A percentile compares a stretch with the other conserved stretches of the same genome.
Conservation (phyloP, 1,284 basidiomycete species). For the Boletus holoroseus region DNA sequence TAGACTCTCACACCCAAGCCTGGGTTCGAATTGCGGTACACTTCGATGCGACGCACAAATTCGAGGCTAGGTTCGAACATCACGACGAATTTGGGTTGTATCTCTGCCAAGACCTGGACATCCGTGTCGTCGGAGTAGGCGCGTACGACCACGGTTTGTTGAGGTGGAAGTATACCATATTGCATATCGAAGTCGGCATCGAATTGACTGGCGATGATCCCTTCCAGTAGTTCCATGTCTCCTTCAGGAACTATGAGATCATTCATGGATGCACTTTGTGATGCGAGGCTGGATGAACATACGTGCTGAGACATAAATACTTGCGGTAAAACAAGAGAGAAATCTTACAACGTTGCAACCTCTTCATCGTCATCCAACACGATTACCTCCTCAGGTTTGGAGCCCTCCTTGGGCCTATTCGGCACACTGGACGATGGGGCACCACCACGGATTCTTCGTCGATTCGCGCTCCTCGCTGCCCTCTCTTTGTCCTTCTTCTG, state of each 20-base stretch:
- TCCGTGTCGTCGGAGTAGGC: constrained; percentile 92
- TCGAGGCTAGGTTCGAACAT: constrained; percentile 95
- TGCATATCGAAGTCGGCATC: constrained; percentile 64
- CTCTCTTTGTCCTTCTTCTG: constrained; percentile 67
- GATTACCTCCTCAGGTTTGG: constrained; percentile 35
- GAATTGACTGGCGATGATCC: constrained; percentile 25
- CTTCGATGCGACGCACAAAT: constrained; percentile 90
- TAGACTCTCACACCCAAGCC: constrained; percentile 87
- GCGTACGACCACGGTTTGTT: constrained; percentile 81
- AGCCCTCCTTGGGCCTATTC: constrained; percentile 11
- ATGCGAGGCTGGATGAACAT: constrained; percentile 17
- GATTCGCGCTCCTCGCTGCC: constrained; percentile 48
- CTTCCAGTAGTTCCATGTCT: constrained; percentile 33
- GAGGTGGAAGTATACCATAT: constrained; percentile 78
- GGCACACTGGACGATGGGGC: constrained; percentile 35
- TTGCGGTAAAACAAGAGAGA: background rate
- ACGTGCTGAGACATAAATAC: background rate
- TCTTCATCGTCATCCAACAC: constrained; percentile 48
- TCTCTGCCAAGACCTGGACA: constrained; percentile 82
- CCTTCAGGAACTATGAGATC: constrained; percentile 22
- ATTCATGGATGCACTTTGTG: constrained; percentile 11
- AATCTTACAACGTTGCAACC: constrained; percentile 24
- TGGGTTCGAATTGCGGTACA: constrained; percentile 78
- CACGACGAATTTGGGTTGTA: constrained; percentile 87
- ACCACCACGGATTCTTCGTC: constrained; percentile 63